phyloP scores from a whole-genome alignment of 768 basidiomycete species.

The Naganishia friedmannii region DNA sequence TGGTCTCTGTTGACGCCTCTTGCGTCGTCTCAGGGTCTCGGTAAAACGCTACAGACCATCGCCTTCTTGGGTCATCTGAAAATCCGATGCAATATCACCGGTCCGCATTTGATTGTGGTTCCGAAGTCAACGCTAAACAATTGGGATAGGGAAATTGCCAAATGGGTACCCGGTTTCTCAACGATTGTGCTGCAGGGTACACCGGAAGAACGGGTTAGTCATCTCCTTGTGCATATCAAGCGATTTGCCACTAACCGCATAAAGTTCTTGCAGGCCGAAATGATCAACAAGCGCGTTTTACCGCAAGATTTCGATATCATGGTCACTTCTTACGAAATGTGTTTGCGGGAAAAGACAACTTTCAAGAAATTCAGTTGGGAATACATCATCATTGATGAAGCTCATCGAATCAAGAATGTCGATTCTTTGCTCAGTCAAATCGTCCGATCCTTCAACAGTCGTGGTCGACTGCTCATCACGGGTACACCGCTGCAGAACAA shows the following conservation, averaged over 20 bases:
- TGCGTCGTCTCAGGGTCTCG: conserved; percentile 67
- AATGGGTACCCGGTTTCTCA: conserved; percentile 86
- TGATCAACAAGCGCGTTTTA: conserved; percentile 74
- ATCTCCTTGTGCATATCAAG: not conserved
- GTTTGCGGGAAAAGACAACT: conserved; percentile 86
- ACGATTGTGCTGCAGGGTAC: conserved; percentile 76
- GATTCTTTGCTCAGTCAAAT: conserved; percentile 94
- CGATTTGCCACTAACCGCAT: not conserved
- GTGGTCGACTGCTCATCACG: conserved; percentile 88
- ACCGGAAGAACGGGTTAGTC: conserved; percentile 74
- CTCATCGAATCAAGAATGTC: conserved; percentile 98
- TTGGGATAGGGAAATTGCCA: conserved; percentile 87
- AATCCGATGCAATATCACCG: conserved; percentile 68
- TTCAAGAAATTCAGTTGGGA: conserved; percentile 94
- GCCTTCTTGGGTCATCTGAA: conserved; percentile 94
- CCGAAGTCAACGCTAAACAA: conserved; percentile 99
- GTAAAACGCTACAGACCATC: conserved; percentile 97
- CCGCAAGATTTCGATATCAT: conserved; percentile 87
- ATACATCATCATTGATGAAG: conserved; percentile 97
- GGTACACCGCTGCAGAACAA: conserved; percentile 97
- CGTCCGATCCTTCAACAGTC: conserved; percentile 80
- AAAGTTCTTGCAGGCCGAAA: conserved; percentile 57
- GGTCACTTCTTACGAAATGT: conserved; percentile 95
- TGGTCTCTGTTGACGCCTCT: not conserved
- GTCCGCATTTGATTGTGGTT: conserved; percentile 92